Base-by-base conservation (phyloP, 2,329 filamentous ascomycete species). In the Ilyonectria destructans region DNA sequence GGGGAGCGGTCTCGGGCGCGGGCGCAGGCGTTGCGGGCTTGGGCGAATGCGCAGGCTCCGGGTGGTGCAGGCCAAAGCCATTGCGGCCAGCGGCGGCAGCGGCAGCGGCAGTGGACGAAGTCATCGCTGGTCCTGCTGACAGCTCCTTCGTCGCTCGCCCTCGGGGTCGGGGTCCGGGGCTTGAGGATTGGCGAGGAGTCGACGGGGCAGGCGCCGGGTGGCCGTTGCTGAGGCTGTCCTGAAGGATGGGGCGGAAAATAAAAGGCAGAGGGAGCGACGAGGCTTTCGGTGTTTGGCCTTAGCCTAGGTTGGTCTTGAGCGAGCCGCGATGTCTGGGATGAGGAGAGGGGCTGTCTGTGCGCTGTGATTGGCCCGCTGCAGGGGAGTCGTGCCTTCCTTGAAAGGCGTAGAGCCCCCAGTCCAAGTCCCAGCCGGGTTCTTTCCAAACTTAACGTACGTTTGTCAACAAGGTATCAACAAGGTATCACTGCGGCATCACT, bases 101-200 rank as follows among this genome's bases (percentile, higher is more conserved):
- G 61, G 64, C 58, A 23, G 64, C 55, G 64, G 58, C 58, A 62
- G 82, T 82, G 78, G 86, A 87, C 87, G 87, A 89, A 88, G 85
- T 88, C 87, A 89, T 89, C 86, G 86, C 87, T 88, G 81, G 82
- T 85, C 80, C 78, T 77, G 70, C 74, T 80, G 86, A 68, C 86
- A 87, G 87, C 86, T 88, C 86, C 82, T 88, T 87, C 86, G 86
- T 84, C 86, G 80, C 74, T 74, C 71, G 66, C 73, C 75, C 75
- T 74, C 73, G 58, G 71, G 68, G 66, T 68, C 56, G 70, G 70
- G 65, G 66, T 64, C 58, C 69, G 69, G 71, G 62, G 66, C 68
- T 62, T 64, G 65, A 64, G 56, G 64, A 67, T 74, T 69, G 69
- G 67, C 68, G 45, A 40, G 49, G 45, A 52, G 37, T 31, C 56